Evolutionary conservation across 495 filamentous ascomycete species (phyloP), one percentile per base, ranked within the genome.

Genomic region (Trypethelium eluteriae): DNA sequence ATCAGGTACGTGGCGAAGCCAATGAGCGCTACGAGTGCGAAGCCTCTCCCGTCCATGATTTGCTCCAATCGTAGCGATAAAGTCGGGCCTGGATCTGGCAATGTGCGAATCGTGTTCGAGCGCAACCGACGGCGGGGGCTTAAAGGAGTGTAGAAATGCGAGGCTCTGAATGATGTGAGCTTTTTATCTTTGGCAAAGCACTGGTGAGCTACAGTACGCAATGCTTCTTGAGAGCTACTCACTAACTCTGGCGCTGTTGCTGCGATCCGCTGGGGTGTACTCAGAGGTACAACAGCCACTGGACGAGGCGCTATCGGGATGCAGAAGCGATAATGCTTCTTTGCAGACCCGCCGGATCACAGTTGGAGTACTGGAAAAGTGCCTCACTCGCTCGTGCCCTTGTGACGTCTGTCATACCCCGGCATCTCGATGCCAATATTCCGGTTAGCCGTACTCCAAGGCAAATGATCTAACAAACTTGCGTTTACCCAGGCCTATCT

Each of bases 1-100:
- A 63, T 36, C 18, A 59, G 53, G 53, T 59, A 59, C 53, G 32
- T 59, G 53, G 53, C 53, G n/a, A 59, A 36, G 32, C 53, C 53
- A 4, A 36, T 59, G 53, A 32, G 25, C 6, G 53, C 4, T 36
- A 18, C 53, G 53, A 59, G 25, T 36, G 18, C 32, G 32, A 59
- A 18, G 18, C 11, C 32, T 7, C 36, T 59, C 32, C 7, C 18
- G 53, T 59, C 32, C 53, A 59, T 59, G 53, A 35, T 59, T 25
- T 34, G 32, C 53, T 35, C 53, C 53, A 59, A 34, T 59, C 25
- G 36, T 36, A 9, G 11, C n/a, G 10, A 16, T 5, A 25, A 53
- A 5, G 5, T 53, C 49, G n/a, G 36, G 32, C 53, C 32, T 36
- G 53, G 53, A 59, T 36, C 18, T 18, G 53, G 36, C n/a, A 46